These are phyloP conservation scores for Cicer bijugum DNA, from an alignment of 306 rosid genomes.

Conservation along the genomic window DNA sequence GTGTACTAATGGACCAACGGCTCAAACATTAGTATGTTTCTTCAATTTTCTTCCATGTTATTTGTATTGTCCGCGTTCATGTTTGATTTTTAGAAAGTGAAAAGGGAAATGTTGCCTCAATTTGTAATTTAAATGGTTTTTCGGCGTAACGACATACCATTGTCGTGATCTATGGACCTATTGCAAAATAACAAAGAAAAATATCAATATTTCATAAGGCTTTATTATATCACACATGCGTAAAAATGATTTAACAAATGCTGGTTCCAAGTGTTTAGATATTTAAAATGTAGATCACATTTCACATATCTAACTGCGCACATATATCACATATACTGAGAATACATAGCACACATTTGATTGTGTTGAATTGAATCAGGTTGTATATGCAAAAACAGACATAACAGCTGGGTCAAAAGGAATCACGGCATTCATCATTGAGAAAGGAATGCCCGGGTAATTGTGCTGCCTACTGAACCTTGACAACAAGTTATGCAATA, in stretches of 20 bases:
- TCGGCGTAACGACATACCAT: conserved; percentile 13
- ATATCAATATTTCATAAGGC: neutral
- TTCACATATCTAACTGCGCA: conserved; percentile 10
- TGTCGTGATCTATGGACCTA: conserved; percentile 30
- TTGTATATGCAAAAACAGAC: conserved; percentile 93
- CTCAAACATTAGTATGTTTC: conserved; percentile 79
- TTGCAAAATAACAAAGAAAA: conserved; percentile 9
- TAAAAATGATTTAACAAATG: conserved; percentile 1
- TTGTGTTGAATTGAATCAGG: conserved; percentile 64
- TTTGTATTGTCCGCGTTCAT: conserved; percentile 12
- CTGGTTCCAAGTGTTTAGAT: conserved; percentile 30
- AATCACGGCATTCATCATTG: conserved; percentile 91
- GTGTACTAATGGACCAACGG: conserved; percentile 95
- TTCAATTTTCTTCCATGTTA: conserved; percentile 26
- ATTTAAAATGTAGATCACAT: neutral
- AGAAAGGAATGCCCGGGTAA: conserved; percentile 96
- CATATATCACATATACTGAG: conserved; percentile 8
- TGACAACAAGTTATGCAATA: conserved; percentile 35
- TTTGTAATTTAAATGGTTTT: conserved; percentile 11
- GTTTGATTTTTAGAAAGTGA: conserved; percentile 22
- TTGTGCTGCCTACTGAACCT: conserved; percentile 48
- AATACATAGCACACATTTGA: conserved; percentile 35
- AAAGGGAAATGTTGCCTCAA: conserved; percentile 23
- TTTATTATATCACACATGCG: conserved; percentile 18
- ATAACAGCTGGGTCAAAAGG: conserved; percentile 86